Evolutionary conservation across 2,329 filamentous ascomycete species (phyloP).

Genomic region (Fusarium mangiferae): DNA sequence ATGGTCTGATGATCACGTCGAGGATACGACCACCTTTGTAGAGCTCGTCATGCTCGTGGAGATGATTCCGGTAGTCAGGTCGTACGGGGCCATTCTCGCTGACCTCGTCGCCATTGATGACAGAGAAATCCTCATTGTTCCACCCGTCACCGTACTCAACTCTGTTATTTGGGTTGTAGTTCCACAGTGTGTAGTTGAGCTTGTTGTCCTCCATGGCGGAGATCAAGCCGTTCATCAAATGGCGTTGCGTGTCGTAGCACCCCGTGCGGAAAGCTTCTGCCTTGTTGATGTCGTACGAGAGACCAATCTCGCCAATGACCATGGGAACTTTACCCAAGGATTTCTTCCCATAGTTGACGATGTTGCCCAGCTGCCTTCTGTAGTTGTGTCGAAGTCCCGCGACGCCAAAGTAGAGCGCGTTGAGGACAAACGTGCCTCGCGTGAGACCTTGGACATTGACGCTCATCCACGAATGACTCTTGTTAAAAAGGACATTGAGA

Average conservation of each 20-base stretch:
- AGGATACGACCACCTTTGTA: constrained; percentile 52
- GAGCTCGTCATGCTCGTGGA: constrained; percentile 48
- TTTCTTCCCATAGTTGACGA: constrained; percentile 47
- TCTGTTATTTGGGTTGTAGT: constrained; percentile 53
- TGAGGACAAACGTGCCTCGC: constrained; percentile 53
- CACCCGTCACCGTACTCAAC: constrained; percentile 54
- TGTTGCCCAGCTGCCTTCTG: constrained; percentile 50
- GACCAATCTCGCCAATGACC: constrained; percentile 54
- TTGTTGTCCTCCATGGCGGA: constrained; percentile 54
- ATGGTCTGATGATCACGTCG: constrained; percentile 54
- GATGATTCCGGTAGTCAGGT: constrained; percentile 48
- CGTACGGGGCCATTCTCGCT: constrained; percentile 42
- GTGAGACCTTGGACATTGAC: constrained; percentile 55
- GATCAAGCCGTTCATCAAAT: constrained; percentile 53
- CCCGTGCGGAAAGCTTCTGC: constrained; percentile 51
- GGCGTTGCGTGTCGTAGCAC: constrained; percentile 52
- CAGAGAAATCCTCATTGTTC: constrained; percentile 57
- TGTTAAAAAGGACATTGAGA: constrained; percentile 54
- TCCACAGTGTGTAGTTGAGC: constrained; percentile 53
- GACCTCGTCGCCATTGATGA: constrained; percentile 50
- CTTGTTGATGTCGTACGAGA: constrained; percentile 54
- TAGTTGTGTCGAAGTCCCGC: constrained; percentile 53
- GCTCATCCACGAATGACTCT: constrained; percentile 50
- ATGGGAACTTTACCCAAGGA: constrained; percentile 50
- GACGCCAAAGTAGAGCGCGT: constrained; percentile 54